Percentiles rank a stretch among this genome's conserved stretches.
Conservation (phyloP, 495 filamentous ascomycete species). For the Daldinia loculata region DNA sequence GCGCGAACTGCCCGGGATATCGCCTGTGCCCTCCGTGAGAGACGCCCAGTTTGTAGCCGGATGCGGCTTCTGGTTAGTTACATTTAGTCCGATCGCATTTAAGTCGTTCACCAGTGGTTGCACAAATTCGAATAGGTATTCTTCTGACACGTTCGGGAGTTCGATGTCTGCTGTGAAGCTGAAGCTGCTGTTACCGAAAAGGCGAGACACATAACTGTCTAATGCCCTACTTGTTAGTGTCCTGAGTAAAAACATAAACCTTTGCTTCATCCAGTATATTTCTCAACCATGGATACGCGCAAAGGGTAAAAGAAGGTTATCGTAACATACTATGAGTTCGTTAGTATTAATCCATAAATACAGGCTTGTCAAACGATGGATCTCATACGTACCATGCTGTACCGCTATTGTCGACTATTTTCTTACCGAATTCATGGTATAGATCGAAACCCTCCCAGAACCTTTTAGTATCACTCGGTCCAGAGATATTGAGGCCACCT, state of each 20-base stretch:
- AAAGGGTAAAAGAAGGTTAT: not conserved
- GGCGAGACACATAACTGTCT: constrained; percentile 40
- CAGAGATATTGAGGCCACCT: constrained; percentile 51
- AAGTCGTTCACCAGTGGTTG: constrained; percentile 56
- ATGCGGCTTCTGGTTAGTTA: constrained; percentile 27
- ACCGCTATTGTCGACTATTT: constrained; percentile 40
- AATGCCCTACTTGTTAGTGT: constrained; percentile 1
- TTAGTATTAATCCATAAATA: constrained; percentile 19
- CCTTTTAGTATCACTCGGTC: constrained; percentile 3
- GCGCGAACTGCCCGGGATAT: constrained; percentile 37
- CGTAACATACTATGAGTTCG: constrained; percentile 20
- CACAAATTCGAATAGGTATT: constrained; percentile 52
- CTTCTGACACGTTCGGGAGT: constrained; percentile 43
- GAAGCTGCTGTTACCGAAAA: constrained; percentile 34
- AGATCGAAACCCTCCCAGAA: constrained; percentile 45
- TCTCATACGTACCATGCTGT: constrained; percentile 40
- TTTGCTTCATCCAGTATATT: not conserved
- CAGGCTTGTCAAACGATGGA: not conserved
- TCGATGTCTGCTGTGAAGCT: constrained; percentile 42
- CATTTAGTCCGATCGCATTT: constrained; percentile 40
- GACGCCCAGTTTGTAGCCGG: constrained; percentile 40
- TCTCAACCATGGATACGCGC: not conserved
- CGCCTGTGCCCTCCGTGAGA: constrained; percentile 25
- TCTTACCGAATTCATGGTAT: constrained; percentile 43
- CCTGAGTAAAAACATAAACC: not conserved